Conservation (phyloP, 116 monocot species). For the Phalaenopsis hybrid region DNA sequence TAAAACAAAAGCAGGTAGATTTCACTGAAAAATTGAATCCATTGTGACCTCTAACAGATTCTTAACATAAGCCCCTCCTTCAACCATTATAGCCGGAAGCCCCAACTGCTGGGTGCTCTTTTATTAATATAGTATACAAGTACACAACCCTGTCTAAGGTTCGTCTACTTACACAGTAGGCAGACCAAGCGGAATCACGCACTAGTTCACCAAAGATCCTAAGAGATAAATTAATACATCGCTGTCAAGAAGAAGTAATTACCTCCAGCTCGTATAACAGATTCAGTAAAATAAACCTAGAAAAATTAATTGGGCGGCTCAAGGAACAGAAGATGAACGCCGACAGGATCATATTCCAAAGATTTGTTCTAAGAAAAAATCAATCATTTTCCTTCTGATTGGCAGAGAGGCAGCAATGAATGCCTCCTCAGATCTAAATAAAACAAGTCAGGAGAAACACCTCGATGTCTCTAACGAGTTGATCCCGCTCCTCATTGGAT, state of each 20-base stretch:
- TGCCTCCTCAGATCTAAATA: neutral
- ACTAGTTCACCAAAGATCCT: neutral
- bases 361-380: neutral
- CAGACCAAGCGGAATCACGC: neutral
- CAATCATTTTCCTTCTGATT: neutral
- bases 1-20: neutral
- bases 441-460: conserved; percentile 12
- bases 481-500: conserved; percentile 63
- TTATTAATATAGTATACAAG: neutral
- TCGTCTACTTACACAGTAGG: neutral
- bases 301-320: neutral
- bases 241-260: neutral
- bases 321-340: neutral
- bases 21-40: neutral
- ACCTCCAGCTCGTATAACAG: neutral
- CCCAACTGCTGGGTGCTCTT: neutral
- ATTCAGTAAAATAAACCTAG: neutral
- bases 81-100: neutral
- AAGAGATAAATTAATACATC: neutral
- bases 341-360: neutral
- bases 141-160: neutral
- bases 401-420: neutral
- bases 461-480: conserved; percentile 87
- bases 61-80: neutral
- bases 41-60: neutral